phyloP scores from a whole-genome alignment of 805 yeast genomes.

The Kazachstania viticola region DNA sequence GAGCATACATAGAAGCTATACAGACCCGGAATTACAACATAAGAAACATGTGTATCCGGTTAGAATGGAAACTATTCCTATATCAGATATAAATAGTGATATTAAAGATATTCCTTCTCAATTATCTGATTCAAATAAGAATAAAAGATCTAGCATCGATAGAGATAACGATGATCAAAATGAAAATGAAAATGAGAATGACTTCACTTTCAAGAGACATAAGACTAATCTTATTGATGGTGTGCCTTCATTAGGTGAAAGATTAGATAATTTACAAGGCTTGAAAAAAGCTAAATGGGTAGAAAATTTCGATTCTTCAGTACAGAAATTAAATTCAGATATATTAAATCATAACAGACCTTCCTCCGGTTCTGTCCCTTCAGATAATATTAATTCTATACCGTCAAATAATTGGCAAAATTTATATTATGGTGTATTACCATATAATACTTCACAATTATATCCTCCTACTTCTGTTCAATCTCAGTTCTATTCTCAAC shows the following conservation, averaged over 20 bases:
- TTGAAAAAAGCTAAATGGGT: conserved; percentile 21
- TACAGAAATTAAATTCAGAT: conserved; percentile 3
- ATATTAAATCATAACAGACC: neutral
- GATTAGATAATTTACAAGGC: conserved; percentile 22
- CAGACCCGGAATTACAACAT: no score
- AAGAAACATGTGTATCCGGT: conserved; percentile 14
- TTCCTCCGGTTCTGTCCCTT: neutral
- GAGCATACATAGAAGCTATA: no score
- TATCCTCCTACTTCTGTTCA: conserved; percentile 4
- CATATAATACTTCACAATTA: conserved; percentile 11
- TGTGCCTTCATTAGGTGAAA: conserved; percentile 21
- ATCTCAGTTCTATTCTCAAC: conserved; percentile 7
- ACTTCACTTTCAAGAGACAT: conserved; percentile 25
- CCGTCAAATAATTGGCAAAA: conserved; percentile 7
- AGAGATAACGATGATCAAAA: conserved; percentile 3
- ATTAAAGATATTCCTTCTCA: no score
- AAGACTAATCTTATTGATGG: conserved; percentile 15
- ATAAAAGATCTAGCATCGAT: neutral
- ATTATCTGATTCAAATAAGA: neutral
- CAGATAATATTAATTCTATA: neutral
- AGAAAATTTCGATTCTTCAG: conserved; percentile 25
- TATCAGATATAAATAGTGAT: conserved; percentile 1
- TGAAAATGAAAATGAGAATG: conserved; percentile 24
- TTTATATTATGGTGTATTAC: conserved; percentile 11
- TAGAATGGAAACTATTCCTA: conserved; percentile 18